Base-by-base conservation (phyloP, 2,329 filamentous ascomycete genomes). In the Phialocephala sp. region DNA sequence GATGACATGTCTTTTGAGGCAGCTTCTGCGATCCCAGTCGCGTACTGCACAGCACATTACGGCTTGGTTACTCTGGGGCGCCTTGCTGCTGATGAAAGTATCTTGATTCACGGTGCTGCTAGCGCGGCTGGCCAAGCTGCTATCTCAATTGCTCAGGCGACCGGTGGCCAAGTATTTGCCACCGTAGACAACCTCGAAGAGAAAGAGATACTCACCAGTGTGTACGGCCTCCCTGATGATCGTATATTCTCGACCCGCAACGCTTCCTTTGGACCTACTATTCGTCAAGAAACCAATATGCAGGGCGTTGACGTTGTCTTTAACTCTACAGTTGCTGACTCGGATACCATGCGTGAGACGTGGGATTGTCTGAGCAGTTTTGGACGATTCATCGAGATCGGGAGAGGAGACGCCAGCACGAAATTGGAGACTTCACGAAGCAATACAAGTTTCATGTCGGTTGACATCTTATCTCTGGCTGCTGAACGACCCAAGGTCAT, bases 381-480 rank as follows among this genome's bases (percentile, higher is more conserved):
- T 63, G 80, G 80, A 1, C 70, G 76, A 0, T 80, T 82, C 43
- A 59, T 82, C 0, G 79, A 81, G 55, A 70, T 81, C 11, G 76
- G 76, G 1, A 77, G 77, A 45, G 72, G 71, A 1, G 78, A 79
- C 56, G 41, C 37, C 4, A 59, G 59, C 41, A 35, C 67, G 6
- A 70, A 74, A 64, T 79, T 83, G 74, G 63, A 74, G 0, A 68
- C 66, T 52, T 57, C 66, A 36, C 73, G 74, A 0, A 72, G 76
- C 0, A 83, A 78, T 41, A 75, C 78, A 24, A 79, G 76, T 1
- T 83, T 83, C 64, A 73, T 78, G 18, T 79, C 78, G 0, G 75
- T 83, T 3, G 80, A 83, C 64, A 67, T 83, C 4, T 71, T 77
- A 1, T 76, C 78, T 39, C 71, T 86, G 4, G 77, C 80, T n/a